Evolutionary conservation across 2,329 filamentous ascomycete genomes (phyloP).

Genomic region (Diaporthe vexans): DNA sequence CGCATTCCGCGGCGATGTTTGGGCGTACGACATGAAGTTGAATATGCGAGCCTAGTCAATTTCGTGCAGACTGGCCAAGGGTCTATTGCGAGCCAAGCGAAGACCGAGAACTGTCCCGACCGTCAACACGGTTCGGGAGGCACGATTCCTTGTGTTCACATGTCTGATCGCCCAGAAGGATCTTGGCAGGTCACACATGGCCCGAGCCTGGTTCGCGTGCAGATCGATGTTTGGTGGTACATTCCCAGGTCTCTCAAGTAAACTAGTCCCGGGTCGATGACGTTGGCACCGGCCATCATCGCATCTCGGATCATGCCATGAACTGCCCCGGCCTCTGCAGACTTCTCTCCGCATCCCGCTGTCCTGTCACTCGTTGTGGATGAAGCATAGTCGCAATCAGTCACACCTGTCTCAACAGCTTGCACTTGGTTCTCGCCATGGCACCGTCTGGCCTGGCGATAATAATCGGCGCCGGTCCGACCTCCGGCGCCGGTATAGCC

Average conservation of each 20-base stretch:
- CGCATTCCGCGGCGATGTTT: neutral
- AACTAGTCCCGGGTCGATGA: constrained; percentile 8
- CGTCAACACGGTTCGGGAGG: constrained; percentile 9
- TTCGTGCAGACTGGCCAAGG: too few species aligned
- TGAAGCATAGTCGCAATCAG: neutral
- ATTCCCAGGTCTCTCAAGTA: neutral
- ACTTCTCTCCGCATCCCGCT: neutral
- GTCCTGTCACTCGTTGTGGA: neutral
- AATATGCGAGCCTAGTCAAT: too few species aligned
- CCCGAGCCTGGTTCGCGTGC: neutral
- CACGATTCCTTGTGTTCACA: neutral
- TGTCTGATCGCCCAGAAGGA: constrained; percentile 15
- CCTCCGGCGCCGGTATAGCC: constrained; percentile 68
- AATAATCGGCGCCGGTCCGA: constrained; percentile 64
- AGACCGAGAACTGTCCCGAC: neutral
- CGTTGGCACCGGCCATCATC: constrained; percentile 26
- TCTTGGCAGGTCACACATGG: constrained; percentile 15
- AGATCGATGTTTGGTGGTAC: constrained; percentile 7
- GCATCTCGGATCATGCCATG: constrained; percentile 18
- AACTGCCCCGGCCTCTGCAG: neutral
- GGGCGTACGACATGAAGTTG: too few species aligned
- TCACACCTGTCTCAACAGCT: neutral
- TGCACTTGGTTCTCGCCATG: constrained; percentile 49
- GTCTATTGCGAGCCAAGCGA: too few species aligned
- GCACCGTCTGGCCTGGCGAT: constrained; percentile 64